Percentiles rank a stretch among this genome's conserved stretches.
phyloP scores from a whole-genome alignment of 2,329 filamentous ascomycete genomes.

The Colletotrichum cuscutae region DNA sequence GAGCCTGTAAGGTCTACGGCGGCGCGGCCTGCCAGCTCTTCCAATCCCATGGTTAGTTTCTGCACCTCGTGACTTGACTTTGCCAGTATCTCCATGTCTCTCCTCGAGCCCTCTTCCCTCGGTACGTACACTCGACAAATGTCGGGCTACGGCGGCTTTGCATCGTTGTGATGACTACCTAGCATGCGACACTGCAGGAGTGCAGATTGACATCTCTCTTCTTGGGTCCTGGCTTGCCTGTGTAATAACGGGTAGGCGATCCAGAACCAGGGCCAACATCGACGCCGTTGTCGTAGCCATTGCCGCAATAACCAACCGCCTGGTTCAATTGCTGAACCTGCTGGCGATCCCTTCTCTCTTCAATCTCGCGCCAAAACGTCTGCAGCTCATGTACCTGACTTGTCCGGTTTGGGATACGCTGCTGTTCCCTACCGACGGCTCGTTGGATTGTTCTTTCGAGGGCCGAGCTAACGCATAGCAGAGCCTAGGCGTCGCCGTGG shows the following conservation, averaged over 20 bases:
- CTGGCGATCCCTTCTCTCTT: neutral
- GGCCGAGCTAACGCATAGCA: conserved; percentile 25
- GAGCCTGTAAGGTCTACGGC: neutral
- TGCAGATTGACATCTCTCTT: neutral
- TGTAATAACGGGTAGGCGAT: neutral
- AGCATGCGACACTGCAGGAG: neutral
- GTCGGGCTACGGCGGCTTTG: neutral
- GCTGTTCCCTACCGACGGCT: conserved; percentile 1
- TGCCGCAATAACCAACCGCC: neutral
- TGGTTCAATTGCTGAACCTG: neutral
- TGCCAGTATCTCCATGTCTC: conserved; percentile 8
- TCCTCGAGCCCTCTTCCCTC: neutral
- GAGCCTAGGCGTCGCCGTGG: conserved; percentile 8
- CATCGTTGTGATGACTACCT: neutral
- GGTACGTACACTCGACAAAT: neutral
- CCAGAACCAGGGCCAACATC: neutral
- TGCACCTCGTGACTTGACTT: conserved; percentile 22
- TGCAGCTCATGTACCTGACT: conserved; percentile 23
- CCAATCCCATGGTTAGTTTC: conserved; percentile 12
- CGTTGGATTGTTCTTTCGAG: conserved; percentile 1
- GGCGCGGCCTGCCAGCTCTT: neutral
- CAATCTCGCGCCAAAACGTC: neutral
- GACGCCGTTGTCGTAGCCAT: neutral
- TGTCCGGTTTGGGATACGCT: conserved; percentile 24
- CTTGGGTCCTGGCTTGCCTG: neutral